Conservation (phyloP, 2,329 filamentous ascomycete species). For the Mycosphaerella arachidis region DNA sequence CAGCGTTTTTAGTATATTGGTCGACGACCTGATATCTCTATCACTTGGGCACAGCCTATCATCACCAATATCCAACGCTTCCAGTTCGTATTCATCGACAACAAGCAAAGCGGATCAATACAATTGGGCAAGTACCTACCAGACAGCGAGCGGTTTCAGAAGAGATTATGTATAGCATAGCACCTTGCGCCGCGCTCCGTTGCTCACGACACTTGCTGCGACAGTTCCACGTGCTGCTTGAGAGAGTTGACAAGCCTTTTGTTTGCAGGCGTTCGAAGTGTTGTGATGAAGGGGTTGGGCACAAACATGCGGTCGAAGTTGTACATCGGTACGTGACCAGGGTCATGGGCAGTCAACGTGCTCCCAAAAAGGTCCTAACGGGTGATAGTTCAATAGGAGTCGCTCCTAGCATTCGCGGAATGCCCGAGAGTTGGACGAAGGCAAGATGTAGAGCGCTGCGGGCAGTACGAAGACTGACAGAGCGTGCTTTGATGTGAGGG, state of each 20-base stretch:
- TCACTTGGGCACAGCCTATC: background rate
- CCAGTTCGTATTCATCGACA: background rate
- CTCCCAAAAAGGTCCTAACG: background rate
- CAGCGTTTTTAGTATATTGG: background rate
- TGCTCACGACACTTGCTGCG: no score
- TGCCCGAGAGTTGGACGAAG: background rate
- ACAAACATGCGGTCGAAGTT: background rate
- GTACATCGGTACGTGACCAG: background rate
- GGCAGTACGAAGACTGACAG: background rate
- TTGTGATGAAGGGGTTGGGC: background rate
- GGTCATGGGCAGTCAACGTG: background rate
- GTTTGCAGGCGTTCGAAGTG: background rate
- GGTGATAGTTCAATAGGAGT: background rate
- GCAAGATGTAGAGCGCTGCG: background rate
- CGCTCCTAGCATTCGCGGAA: background rate
- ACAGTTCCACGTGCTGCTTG: no score
- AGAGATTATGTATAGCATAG: no score
- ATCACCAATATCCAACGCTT: background rate
- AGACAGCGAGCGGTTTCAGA: no score
- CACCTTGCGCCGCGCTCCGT: no score
- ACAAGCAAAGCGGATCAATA: background rate
- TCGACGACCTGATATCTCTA: background rate
- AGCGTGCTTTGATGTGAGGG: background rate
- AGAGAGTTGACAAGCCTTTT: no score
- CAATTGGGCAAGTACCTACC: background rate